Evolutionary conservation across 179 eudicot species (phyloP).

Genomic region (Beta lomatogona): DNA sequence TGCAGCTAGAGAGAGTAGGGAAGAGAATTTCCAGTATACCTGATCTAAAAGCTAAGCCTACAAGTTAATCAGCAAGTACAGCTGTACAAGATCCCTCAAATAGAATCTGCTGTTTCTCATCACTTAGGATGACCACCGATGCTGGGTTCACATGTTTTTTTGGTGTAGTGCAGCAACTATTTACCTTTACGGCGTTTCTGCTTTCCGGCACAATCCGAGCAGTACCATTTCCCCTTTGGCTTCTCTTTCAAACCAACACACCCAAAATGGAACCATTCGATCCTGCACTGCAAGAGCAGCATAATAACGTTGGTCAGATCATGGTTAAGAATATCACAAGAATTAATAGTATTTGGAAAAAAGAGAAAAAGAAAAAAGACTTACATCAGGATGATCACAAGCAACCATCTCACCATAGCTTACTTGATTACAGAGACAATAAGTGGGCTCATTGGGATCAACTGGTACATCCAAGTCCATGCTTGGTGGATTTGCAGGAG

Average conservation of each 20-base stretch:
- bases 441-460: conserved; percentile 97
- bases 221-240: conserved; percentile 95
- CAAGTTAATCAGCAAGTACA: conserved; percentile 4
- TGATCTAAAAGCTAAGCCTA: conserved; percentile 1
- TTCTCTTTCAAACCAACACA: conserved; percentile 91
- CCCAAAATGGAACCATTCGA: conserved; percentile 96
- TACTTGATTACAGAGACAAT: conserved; percentile 95
- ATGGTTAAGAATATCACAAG: background rate
- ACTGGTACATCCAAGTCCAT: conserved; percentile 96
- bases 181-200: conserved; percentile 68
- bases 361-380: conserved; percentile 11
- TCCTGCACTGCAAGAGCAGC: conserved; percentile 69
- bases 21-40: background rate
- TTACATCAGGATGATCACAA: conserved; percentile 86
- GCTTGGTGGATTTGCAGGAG: conserved; percentile 61
- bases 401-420: conserved; percentile 99
- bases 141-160: background rate
- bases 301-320: conserved; percentile 26
- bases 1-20: background rate
- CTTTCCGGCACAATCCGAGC: conserved; percentile 65
- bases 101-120: background rate
- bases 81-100: conserved; percentile 17
- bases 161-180: conserved; percentile 4
- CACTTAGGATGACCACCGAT: background rate
- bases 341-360: background rate